Evolutionary conservation across 192 early-diverging fungal genomes (phyloP), one percentile per base, ranked within the genome.

Genomic region (Geosiphon pyriformis): DNA sequence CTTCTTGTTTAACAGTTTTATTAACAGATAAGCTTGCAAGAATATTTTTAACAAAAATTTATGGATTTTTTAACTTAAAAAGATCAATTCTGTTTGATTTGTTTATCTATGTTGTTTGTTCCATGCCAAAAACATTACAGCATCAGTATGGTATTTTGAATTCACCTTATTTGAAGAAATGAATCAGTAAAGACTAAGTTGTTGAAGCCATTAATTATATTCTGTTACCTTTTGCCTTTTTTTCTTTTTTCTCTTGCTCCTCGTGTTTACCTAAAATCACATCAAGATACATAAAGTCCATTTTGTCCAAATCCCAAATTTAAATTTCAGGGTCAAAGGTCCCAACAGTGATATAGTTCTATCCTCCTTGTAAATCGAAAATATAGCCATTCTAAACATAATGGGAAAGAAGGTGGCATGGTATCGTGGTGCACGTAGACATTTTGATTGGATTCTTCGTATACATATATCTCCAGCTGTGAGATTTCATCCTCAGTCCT

Each of bases 381-480:
- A 73, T 96, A 93, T 33, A 99, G 66, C 94, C 94, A 98, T 75
- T 98, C 96, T 68, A 97, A 61, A 59, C 90, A 92, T 22, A 99
- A 82, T 49, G 97, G 96, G 72, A 98, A 96, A 33, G 91, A 83
- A 37, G 97, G 93, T n/a, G 98, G 77, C 94, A 98, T 92, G 60
- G 98, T 90, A 61, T 99, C 97, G 77, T 99, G 94, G 73, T 98
- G 95, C 20, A 96, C 92, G 76, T 96, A 99, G 58, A 98, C 73
- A 73, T 96, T 94, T 68, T 87, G 88, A 18, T 81, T 84, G 68
- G 92, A 90, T 17, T 85, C 85, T 77, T 95, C 95, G 69, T 92
- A 96, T 3, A 98, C 76, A 54, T 94, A 94, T 11, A 98, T 77
- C 78, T 99, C 97, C 53, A 99, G 73, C 75, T 95, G 93, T 55